Evolutionary conservation across 169 alveolate genomes (phyloP).

Genomic region (Neospora caninum): DNA sequence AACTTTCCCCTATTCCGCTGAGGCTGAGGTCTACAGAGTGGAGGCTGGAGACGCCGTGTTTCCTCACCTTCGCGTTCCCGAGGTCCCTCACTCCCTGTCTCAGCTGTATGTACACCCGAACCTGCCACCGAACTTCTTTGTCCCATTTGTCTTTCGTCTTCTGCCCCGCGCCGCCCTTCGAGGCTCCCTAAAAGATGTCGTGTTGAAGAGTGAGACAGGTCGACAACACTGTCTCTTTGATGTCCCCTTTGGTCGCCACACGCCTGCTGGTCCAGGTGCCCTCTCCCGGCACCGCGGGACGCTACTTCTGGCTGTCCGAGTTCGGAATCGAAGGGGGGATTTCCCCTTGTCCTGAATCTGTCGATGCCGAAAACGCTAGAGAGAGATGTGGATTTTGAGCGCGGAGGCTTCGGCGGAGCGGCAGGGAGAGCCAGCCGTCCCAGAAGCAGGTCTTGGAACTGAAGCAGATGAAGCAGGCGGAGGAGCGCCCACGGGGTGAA

Average conservation of each 20-base stretch:
- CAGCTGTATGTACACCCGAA: not conserved
- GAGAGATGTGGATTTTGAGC: not conserved
- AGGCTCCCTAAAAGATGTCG: too few relatives aligned
- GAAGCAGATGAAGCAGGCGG: constrained; percentile 1
- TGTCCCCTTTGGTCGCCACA: too few relatives aligned
- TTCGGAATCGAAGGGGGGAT: not conserved
- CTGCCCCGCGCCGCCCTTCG: not conserved
- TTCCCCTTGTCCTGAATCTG: not conserved
- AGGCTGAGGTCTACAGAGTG: too few relatives aligned
- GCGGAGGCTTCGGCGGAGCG: not conserved
- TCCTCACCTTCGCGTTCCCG: not conserved
- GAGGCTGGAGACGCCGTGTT: not conserved
- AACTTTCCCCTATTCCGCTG: too few relatives aligned
- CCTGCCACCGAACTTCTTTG: not conserved
- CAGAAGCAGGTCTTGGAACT: not conserved
- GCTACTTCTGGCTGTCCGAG: too few relatives aligned
- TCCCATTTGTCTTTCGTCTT: not conserved
- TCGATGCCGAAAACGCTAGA: not conserved
- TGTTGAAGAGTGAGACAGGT: too few relatives aligned
- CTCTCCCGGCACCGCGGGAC: too few relatives aligned
- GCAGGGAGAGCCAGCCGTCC: not conserved
- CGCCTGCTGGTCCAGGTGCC: too few relatives aligned
- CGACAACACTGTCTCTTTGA: too few relatives aligned
- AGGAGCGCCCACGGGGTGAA: not conserved
- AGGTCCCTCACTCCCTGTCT: not conserved